Evolutionary conservation across 2,329 filamentous ascomycete genomes (phyloP).

Genomic region (Claviceps cyperi): DNA sequence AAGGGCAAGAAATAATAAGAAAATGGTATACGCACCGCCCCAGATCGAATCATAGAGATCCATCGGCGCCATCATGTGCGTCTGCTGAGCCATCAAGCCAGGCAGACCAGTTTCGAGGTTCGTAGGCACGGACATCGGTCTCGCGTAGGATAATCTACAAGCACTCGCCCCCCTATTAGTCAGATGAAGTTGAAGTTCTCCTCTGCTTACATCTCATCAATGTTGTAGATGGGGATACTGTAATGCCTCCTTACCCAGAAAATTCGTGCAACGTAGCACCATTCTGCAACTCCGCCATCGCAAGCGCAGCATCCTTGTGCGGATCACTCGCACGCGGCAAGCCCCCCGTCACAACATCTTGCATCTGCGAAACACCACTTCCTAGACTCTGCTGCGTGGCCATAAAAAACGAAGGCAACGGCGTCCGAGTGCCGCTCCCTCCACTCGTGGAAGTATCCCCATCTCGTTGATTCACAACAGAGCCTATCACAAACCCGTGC

Average conservation of each 20-base stretch:
- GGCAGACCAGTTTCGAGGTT: conserved; percentile 31
- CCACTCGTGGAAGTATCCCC: conserved; percentile 27
- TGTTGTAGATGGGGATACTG: neutral
- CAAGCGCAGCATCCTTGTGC: conserved; percentile 46
- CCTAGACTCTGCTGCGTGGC: conserved; percentile 8
- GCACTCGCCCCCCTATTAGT: no score
- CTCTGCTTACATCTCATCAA: neutral
- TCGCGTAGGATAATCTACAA: conserved; percentile 22
- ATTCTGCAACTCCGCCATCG: conserved; percentile 52
- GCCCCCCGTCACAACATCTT: conserved; percentile 10
- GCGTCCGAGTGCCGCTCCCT: conserved; percentile 31
- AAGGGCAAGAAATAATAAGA: neutral
- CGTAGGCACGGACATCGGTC: conserved; percentile 23
- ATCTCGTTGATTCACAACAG: conserved; percentile 31
- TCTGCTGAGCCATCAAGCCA: conserved; percentile 39
- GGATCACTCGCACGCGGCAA: conserved; percentile 26
- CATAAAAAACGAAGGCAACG: conserved; percentile 17
- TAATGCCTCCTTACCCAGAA: conserved; percentile 18
- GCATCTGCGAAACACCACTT: conserved; percentile 13
- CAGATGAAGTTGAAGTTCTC: no score
- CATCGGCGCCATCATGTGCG: conserved; percentile 50
- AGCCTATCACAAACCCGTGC: conserved; percentile 42
- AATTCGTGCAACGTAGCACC: conserved; percentile 34
- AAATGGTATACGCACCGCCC: conserved; percentile 37
- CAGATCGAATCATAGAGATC: conserved; percentile 55